Conservation (phyloP, 116 monocot genomes). For the Trichopus zeylanicus region DNA sequence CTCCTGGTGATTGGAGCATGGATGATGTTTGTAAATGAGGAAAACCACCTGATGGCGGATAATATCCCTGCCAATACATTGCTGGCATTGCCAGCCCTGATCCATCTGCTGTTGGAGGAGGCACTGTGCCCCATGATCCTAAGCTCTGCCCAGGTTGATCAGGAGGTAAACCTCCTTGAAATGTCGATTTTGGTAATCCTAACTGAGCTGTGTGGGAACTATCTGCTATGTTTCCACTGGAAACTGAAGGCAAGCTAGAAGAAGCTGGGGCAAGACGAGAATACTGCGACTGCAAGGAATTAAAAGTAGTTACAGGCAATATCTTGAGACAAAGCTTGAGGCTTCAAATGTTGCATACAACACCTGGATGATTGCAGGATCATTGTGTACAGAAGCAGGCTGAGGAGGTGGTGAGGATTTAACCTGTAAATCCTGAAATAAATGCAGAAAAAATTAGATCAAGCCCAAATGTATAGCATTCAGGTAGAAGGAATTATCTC, state of each 20-base stretch:
- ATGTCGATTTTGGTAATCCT: constrained; percentile 43
- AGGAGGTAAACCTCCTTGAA: constrained; percentile 61
- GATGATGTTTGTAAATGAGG: constrained; percentile 44
- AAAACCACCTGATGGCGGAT: constrained; percentile 59
- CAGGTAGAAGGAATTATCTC: not conserved
- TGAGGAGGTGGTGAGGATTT: constrained; percentile 72
- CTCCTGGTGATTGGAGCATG: constrained; percentile 40
- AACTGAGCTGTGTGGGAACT: constrained; percentile 46
- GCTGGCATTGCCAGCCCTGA: constrained; percentile 66
- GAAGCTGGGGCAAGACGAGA: constrained; percentile 38
- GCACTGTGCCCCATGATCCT: constrained; percentile 59
- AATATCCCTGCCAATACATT: constrained; percentile 92
- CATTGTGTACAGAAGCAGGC: constrained; percentile 45
- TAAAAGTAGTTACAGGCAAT: constrained; percentile 5
- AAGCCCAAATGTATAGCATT: not conserved
- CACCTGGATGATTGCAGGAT: constrained; percentile 85
- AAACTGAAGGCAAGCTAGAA: constrained; percentile 28
- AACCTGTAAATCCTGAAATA: constrained; percentile 77
- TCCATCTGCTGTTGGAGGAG: constrained; percentile 44
- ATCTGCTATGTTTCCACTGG: constrained; percentile 32
- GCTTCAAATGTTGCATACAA: not conserved
- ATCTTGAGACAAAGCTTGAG: not conserved
- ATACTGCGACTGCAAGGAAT: constrained; percentile 63
- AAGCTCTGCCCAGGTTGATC: constrained; percentile 74
- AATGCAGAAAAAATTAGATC: not conserved